Base-by-base conservation (phyloP, 177 flowering plant genomes). In the Vitis hybrid region DNA sequence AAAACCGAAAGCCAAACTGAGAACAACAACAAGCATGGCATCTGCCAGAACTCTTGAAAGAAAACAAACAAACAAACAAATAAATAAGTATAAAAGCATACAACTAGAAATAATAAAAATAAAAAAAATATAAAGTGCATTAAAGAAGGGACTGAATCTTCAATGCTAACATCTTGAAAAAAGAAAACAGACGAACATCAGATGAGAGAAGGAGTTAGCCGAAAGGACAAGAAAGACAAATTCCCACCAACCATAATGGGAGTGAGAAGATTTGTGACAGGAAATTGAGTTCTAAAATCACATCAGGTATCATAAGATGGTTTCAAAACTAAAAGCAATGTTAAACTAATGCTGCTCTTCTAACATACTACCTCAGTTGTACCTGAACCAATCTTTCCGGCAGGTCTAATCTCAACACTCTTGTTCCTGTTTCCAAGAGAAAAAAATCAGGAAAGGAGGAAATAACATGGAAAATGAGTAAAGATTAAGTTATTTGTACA, bases 361-460 rank as follows among this genome's bases (percentile, higher is more conserved):
- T 2, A 60, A 74, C 56, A 79, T 50, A 55, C 60, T 89, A 94
- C 98, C 98, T 91, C 96, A 18, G 88, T 84, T 63, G 81, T 85
- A 62, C 97, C 97, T 64, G 92, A 76, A 67, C 74, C 80, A 64
- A 91, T 80, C 84, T 81, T 94, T 66, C 98, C 96, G 48, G 96
- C 78, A 64, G 91, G 70, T 73, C 64, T 86, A 64, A 94, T 69
- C 62, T 87, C 91, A 74, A 85, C 59, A 66, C 72, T 84, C 78
- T 81, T 89, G 55, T 78, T 91, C 86, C 98, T 94, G 90, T 70
- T 72, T 62, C 27, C 55, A 70, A 57, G 62, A 32, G 4, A 58
- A 56, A 62, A 46, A 67, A 19, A 27, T 60, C 7, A 70, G 57
- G 30, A 21, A 62, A 51, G 24, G 35, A 50, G 19, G 15, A 48